Percentiles rank a stretch among this genome's conserved stretches.
phyloP scores from a whole-genome alignment of 2,329 filamentous ascomycete genomes.

The Fusarium clavum region DNA sequence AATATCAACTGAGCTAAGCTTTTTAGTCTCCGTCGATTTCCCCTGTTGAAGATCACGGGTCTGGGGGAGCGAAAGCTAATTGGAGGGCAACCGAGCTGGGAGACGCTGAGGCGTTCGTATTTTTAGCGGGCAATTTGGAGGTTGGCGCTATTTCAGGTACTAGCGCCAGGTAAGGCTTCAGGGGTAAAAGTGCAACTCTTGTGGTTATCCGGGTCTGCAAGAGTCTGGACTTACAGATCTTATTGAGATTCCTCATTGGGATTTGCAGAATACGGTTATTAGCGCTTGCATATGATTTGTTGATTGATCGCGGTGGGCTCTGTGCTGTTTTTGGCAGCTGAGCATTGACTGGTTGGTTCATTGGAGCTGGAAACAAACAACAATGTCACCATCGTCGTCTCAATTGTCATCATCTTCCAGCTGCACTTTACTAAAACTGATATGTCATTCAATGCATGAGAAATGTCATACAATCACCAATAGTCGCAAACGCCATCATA shows the following conservation, averaged over 20 bases:
- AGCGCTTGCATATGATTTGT: no score
- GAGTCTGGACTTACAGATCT: background rate
- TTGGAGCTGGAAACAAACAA: background rate
- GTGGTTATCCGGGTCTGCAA: no score
- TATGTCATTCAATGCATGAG: no score
- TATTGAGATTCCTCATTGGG: background rate
- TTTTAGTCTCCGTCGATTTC: background rate
- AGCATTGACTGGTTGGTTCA: background rate
- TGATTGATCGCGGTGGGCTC: background rate
- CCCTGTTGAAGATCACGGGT: constrained; percentile 1
- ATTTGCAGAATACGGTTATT: background rate
- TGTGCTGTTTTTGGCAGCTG: background rate
- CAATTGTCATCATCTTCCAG: no score
- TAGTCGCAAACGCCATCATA: no score
- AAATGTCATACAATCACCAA: no score
- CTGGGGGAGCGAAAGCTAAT: background rate
- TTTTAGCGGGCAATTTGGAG: background rate
- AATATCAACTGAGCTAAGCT: constrained; percentile 4
- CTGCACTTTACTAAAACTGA: no score
- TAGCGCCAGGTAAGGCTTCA: constrained; percentile 1
- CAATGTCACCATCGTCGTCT: no score
- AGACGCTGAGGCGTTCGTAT: constrained; percentile 1
- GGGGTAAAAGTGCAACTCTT: background rate
- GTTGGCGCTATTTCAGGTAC: background rate
- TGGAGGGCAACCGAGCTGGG: background rate